Evolutionary conservation across 805 yeast species (phyloP).

Genomic region (Barnettozyma wickerhamii): DNA sequence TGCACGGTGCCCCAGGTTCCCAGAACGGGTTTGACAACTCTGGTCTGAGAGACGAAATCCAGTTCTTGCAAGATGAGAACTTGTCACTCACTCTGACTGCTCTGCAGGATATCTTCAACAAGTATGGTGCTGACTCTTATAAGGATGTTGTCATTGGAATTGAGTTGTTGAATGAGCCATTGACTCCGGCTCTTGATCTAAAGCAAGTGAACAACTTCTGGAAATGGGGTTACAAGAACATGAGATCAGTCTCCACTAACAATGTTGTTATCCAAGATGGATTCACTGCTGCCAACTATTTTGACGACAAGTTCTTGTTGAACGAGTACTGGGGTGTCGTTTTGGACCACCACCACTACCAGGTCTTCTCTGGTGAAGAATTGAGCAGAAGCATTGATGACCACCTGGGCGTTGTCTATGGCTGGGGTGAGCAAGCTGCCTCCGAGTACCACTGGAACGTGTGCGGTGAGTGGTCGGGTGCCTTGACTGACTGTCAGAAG

Average conservation of each 20-base stretch:
- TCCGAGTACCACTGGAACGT: slow-evolving; percentile 68
- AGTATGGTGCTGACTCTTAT: slow-evolving; percentile 60
- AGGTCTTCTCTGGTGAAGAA: slow-evolving; percentile 68
- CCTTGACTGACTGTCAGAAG: slow-evolving; percentile 84
- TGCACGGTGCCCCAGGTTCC: slow-evolving; percentile 96
- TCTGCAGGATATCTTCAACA: slow-evolving; percentile 47
- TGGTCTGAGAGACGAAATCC: slow-evolving; percentile 63
- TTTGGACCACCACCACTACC: slow-evolving; percentile 88
- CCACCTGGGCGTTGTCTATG: slow-evolving; percentile 53
- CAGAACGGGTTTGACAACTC: slow-evolving; percentile 97
- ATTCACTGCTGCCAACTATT: slow-evolving; percentile 54
- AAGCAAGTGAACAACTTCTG: slow-evolving; percentile 55
- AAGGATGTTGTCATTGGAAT: slow-evolving; percentile 76
- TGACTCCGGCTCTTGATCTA: slow-evolving; percentile 65
- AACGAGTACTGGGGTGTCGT: slow-evolving; percentile 57
- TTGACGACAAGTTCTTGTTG: slow-evolving; percentile 40
- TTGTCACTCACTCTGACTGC: slow-evolving; percentile 51
- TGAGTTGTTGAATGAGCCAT: slow-evolving; percentile 86
- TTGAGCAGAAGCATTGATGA: slow-evolving; percentile 54
- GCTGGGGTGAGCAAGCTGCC: slow-evolving; percentile 40
- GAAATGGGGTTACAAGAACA: slow-evolving; percentile 54
- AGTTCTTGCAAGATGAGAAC: slow-evolving; percentile 55
- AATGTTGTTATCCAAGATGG: slow-evolving; percentile 81
- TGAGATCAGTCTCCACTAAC: slow-evolving; percentile 53
- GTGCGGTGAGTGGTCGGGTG: slow-evolving; percentile 89